Percentiles rank a stretch among this genome's conserved stretches.
phyloP scores from a whole-genome alignment of 2,329 filamentous ascomycete genomes.

The Calonectria pauciramosa region DNA sequence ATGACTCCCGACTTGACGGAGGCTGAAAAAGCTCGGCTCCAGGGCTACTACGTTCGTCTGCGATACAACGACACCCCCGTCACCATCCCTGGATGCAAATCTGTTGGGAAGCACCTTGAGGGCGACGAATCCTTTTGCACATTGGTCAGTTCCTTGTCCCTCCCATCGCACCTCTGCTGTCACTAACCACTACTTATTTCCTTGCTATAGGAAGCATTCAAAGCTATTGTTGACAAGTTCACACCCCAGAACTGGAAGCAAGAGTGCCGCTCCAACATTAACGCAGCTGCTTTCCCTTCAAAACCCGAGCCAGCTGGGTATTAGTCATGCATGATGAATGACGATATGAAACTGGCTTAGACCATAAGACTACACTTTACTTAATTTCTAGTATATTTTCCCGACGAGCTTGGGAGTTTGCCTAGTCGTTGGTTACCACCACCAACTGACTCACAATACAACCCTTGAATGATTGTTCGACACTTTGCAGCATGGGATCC shows the following conservation, averaged over 20 bases:
- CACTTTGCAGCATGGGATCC: too few species aligned
- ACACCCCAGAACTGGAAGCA: slow-evolving; percentile 83
- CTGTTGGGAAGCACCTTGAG: slow-evolving; percentile 83
- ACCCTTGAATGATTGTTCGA: too few species aligned
- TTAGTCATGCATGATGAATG: slow-evolving; percentile 41
- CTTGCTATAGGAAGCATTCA: slow-evolving; percentile 81
- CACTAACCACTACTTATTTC: neutral
- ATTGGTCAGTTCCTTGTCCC: slow-evolving; percentile 68
- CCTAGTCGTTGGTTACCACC: neutral
- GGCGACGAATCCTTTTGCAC: slow-evolving; percentile 94
- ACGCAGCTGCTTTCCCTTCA: slow-evolving; percentile 59
- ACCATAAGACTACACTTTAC: neutral
- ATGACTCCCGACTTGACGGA: slow-evolving; percentile 67
- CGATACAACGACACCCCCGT: slow-evolving; percentile 92
- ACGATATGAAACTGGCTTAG: neutral
- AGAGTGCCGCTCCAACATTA: slow-evolving; percentile 63
- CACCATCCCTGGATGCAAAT: slow-evolving; percentile 84
- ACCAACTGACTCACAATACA: neutral
- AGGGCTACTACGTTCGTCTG: slow-evolving; percentile 88
- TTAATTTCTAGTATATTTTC: neutral
- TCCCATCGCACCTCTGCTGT: neutral
- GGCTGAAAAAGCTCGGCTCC: slow-evolving; percentile 70
- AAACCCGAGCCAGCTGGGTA: slow-evolving; percentile 68
- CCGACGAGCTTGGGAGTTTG: neutral
- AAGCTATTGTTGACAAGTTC: slow-evolving; percentile 90